Evolutionary conservation across 1,139 yeast genomes (phyloP), one percentile per base, ranked within the genome.

Genomic region (Saccharomyces hybrid): DNA sequence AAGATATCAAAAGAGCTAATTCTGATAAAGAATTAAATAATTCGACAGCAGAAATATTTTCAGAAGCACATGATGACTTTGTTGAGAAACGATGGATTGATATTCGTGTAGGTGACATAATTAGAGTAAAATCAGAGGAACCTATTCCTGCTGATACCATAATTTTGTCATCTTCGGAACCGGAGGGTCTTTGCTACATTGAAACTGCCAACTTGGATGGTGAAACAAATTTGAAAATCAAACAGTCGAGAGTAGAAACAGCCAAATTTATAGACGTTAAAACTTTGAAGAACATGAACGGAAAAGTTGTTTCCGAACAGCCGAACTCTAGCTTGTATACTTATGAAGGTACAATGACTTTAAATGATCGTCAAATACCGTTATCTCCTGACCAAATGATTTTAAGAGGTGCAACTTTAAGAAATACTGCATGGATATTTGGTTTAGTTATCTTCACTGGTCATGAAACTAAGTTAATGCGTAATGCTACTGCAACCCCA

Each of bases 181-280:
- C 99, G 0, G 98, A 93, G 71, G 99, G 99, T 5, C 76, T 95
- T 58, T 95, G 99, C 69, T 95, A 95, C 65, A 89, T 93, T 56
- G 99, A 95, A 72, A 95, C 99, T 1, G 96, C 99, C 1, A 95
- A 95, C 65, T 76, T 95, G 60, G 99, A 95, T 70, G 99, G 99
- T 56, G 99, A 95, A 70, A 95, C 99, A 0, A 95, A 95, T 67
- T 77, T 95, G 64, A 95, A 95, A 67, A 93, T 95, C 65, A 95
- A 95, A 66, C 98, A 95, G 68, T 83, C 96, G 0, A 78, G 79
- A 55, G 75, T 81, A 0, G 96, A 90, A 65, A 93, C 99, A 0
- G 78, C 90, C 0, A 76, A 79, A 59, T 70, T 88, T 57, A 87
- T 88, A 25, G 82, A 87, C 52, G 88, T 95, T 0, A 73, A 76